Percentiles rank a stretch among this genome's conserved stretches.
Conservation (phyloP, 805 yeast genomes). For the Nakazawaea holstii region DNA sequence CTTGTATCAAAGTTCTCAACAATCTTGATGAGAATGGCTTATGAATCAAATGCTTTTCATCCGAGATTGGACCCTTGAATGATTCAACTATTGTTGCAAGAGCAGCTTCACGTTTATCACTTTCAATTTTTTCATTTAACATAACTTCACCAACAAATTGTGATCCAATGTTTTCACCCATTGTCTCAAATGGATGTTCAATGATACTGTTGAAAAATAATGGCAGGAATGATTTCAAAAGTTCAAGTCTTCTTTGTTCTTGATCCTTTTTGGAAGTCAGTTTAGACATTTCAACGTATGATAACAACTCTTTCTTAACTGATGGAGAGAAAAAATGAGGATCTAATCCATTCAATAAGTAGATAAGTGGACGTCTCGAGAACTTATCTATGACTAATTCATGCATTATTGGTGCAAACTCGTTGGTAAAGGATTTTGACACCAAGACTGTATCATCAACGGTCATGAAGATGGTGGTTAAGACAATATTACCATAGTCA, state of each 20-base stretch:
- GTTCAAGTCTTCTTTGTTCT: constrained; percentile 67
- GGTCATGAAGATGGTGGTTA: constrained; percentile 72
- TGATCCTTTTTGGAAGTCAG: constrained; percentile 84
- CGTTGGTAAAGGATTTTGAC: constrained; percentile 63
- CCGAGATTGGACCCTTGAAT: constrained; percentile 61
- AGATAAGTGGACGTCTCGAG: constrained; percentile 85
- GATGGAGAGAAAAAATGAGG: constrained; percentile 78
- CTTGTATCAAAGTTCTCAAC: constrained; percentile 72
- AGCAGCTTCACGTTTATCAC: constrained; percentile 38
- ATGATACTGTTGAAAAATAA: constrained; percentile 51
- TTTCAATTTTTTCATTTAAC: constrained; percentile 40
- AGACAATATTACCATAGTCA: constrained; percentile 80
- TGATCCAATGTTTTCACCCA: constrained; percentile 72
- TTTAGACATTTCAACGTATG: constrained; percentile 55
- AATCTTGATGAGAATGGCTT: constrained; percentile 72
- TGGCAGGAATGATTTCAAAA: constrained; percentile 62
- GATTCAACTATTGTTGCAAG: constrained; percentile 51
- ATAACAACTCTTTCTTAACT: constrained; percentile 51
- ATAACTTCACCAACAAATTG: constrained; percentile 78
- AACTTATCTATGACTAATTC: constrained; percentile 63
- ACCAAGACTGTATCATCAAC: constrained; percentile 92
- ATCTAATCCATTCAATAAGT: constrained; percentile 71
- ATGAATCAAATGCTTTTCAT: constrained; percentile 61
- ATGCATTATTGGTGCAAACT: constrained; percentile 45
- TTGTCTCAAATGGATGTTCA: constrained; percentile 43